phyloP scores from a whole-genome alignment of 2,329 filamentous ascomycete species.

The Epichloe sp. region DNA sequence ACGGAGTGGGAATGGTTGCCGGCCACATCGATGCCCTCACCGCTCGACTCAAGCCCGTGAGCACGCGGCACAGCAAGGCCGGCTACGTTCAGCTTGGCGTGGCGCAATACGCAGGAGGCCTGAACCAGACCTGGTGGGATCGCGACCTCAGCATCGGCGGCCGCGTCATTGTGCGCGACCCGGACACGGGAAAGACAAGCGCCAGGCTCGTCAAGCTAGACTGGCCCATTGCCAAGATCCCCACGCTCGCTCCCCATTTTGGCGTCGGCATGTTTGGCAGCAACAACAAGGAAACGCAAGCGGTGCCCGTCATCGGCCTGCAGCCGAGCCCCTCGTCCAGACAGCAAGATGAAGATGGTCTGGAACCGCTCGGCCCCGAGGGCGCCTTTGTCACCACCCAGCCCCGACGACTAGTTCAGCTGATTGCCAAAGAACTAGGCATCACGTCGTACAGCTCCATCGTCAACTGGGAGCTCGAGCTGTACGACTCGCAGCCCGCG shows the following conservation, averaged over 20 bases:
- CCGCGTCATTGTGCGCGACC: slow-evolving; percentile 69
- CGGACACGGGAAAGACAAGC: slow-evolving; percentile 58
- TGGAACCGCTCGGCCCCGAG: slow-evolving; percentile 40
- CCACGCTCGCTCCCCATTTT: slow-evolving; percentile 88
- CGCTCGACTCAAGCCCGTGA: slow-evolving; percentile 81
- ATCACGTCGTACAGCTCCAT: slow-evolving; percentile 60
- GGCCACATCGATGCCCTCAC: slow-evolving; percentile 91
- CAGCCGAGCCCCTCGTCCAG: slow-evolving; percentile 57
- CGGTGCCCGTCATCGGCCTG: slow-evolving; percentile 85
- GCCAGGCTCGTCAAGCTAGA: slow-evolving; percentile 78
- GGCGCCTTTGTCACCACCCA: slow-evolving; percentile 73
- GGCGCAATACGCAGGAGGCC: slow-evolving; percentile 77
- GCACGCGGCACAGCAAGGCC: slow-evolving; percentile 67
- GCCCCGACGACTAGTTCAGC: slow-evolving; percentile 69
- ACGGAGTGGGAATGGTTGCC: slow-evolving; percentile 77
- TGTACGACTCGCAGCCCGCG: slow-evolving; percentile 82
- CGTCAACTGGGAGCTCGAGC: slow-evolving; percentile 92
- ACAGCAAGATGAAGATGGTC: slow-evolving; percentile 14
- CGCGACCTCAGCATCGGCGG: slow-evolving; percentile 85
- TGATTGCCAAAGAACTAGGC: slow-evolving; percentile 67
- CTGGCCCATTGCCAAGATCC: slow-evolving; percentile 88
- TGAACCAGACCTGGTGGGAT: slow-evolving; percentile 95
- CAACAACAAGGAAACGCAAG: slow-evolving; percentile 80
- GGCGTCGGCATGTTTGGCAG: slow-evolving; percentile 57
- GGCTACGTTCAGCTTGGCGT: slow-evolving; percentile 85